Evolutionary conservation across 169 alveolate species (phyloP).

Genomic region (Theileria orientalis): DNA sequence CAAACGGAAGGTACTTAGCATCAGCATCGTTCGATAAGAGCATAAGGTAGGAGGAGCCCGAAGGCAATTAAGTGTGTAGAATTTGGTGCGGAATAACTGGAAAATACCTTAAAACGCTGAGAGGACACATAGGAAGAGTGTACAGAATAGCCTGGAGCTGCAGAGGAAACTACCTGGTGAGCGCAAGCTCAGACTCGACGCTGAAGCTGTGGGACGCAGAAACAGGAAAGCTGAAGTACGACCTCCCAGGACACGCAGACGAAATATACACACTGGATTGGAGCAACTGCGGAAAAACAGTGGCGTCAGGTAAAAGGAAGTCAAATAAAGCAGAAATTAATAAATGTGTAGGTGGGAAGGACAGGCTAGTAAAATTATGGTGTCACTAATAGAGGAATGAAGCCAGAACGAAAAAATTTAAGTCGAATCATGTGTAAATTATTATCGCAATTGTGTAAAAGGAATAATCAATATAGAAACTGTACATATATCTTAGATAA

Average conservation of each 20-base stretch:
- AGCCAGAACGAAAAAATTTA: background rate
- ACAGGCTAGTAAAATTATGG: constrained; percentile 60
- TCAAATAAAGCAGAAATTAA: too few species aligned
- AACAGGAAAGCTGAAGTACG: constrained; percentile 89
- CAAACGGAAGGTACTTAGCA: constrained; percentile 95
- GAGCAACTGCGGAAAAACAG: constrained; percentile 95
- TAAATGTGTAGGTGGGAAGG: constrained; percentile 64
- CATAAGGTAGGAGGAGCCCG: constrained; percentile 70
- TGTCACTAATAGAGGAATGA: constrained; percentile 36
- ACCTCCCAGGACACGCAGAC: constrained; percentile 98
- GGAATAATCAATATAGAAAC: too few species aligned
- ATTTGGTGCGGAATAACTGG: constrained; percentile 91
- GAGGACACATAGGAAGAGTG: constrained; percentile 98
- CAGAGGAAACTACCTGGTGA: constrained; percentile 91
- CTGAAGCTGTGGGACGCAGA: constrained; percentile 93
- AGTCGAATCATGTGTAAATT: background rate
- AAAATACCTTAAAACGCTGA: constrained; percentile 85
- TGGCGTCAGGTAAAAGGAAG: constrained; percentile 89
- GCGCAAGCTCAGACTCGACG: constrained; percentile 94
- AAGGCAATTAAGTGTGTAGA: constrained; percentile 14
- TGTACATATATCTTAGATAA: too few species aligned
- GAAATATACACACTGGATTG: constrained; percentile 97
- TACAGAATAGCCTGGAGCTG: constrained; percentile 97
- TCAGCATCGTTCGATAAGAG: constrained; percentile 98
- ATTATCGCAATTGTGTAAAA: constrained; percentile 20